Percentiles rank a stretch among this genome's conserved stretches.
These are phyloP conservation scores for Parastagonospora nodorum DNA, from an alignment of 2,329 filamentous ascomycete species.

Conservation along the genomic window DNA sequence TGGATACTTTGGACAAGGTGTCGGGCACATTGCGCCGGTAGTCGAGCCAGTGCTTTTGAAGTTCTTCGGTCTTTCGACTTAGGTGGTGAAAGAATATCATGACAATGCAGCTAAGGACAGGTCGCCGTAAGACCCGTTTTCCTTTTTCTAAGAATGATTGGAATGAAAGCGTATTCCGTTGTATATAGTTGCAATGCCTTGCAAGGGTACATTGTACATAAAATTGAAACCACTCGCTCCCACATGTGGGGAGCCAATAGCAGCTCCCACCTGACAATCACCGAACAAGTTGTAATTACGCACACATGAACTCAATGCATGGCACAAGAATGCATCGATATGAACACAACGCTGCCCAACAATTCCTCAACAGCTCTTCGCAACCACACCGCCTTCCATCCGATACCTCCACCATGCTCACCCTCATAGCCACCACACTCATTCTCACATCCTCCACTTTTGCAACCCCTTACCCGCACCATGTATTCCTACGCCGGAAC, in stretches of 20 bases:
- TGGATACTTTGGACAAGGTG: constrained; percentile 22
- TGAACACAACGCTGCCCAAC: background rate
- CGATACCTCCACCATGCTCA: background rate
- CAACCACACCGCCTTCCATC: background rate
- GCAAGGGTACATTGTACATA: background rate
- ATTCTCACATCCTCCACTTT: background rate
- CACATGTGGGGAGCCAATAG: background rate
- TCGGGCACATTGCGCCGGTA: constrained; percentile 21
- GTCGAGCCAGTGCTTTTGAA: constrained; percentile 15
- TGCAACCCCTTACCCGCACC: background rate
- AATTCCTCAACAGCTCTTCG: background rate
- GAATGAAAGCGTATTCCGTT: background rate
- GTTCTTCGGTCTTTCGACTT: constrained; percentile 15
- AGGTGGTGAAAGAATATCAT: background rate
- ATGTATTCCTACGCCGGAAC: background rate
- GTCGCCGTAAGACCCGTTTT: background rate
- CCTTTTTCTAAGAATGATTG: background rate
- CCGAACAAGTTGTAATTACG: background rate
- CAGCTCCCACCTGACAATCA: background rate
- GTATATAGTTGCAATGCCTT: background rate
- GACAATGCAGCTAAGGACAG: background rate
- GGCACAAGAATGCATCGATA: no score
- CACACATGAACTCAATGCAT: no score
- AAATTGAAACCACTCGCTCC: background rate
- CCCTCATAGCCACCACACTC: background rate